A percentile compares a stretch with the other conserved stretches of the same genome.
Evolutionary conservation across 2,329 filamentous ascomycete species (phyloP).

Genomic region (Monascus ruber): DNA sequence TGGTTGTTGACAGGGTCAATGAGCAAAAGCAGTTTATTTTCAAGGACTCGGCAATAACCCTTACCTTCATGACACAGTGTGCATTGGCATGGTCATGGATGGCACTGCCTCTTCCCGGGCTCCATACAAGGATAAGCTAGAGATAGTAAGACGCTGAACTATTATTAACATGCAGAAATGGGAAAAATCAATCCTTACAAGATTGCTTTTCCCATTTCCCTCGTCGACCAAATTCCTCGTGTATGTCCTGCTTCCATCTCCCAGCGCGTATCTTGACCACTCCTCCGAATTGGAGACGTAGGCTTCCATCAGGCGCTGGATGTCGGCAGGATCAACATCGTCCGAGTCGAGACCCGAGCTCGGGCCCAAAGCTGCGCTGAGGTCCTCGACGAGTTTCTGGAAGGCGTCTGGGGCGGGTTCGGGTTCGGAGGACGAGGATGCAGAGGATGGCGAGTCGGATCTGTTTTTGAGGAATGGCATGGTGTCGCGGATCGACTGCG

Average conservation of each 20-base stretch:
- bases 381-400: conserved; percentile 57
- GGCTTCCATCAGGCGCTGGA: conserved; percentile 60
- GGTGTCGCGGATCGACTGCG: background rate
- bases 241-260: conserved; percentile 59
- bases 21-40: background rate
- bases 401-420: conserved; percentile 36
- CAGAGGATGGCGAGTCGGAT: background rate
- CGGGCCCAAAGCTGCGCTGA: conserved; percentile 65
- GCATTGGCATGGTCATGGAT: conserved; percentile 85
- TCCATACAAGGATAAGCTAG: conserved; percentile 81
- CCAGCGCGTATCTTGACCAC: conserved; percentile 65
- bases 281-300: conserved; percentile 60
- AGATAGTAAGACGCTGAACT: background rate
- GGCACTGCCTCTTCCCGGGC: conserved; percentile 66
- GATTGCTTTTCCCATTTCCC: conserved; percentile 70
- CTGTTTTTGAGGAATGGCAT: conserved; percentile 26
- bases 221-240: conserved; percentile 84
- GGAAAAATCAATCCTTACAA: conserved; percentile 41
- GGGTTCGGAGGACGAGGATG: conserved; percentile 1
- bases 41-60: background rate
- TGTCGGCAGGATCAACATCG: conserved; percentile 63
- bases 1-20: background rate
- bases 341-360: conserved; percentile 72
- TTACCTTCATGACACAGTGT: conserved; percentile 76
- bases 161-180: background rate